These are phyloP conservation scores for Daldinia eschscholtzii DNA, from an alignment of 2,329 filamentous ascomycete species.

Conservation along the genomic window DNA sequence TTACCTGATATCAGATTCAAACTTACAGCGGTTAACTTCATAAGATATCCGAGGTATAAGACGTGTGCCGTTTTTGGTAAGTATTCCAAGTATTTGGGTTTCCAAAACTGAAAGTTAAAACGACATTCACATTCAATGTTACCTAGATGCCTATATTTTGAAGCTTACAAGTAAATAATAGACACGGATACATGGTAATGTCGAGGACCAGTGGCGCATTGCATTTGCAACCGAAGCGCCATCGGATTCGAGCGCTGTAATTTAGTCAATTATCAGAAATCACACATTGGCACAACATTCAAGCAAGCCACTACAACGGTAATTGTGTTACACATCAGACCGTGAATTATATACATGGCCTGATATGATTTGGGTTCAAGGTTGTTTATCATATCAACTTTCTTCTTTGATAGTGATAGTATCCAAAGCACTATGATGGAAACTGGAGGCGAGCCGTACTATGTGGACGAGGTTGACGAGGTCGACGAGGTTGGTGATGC, in stretches of 20 bases:
- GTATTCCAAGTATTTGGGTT: background rate
- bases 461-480: slow-evolving; percentile 22
- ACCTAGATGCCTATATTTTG: background rate
- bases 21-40: slow-evolving; percentile 8
- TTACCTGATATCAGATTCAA: background rate
- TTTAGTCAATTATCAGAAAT: slow-evolving; percentile 13
- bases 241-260: background rate
- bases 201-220: background rate
- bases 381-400: background rate
- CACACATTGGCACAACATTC: slow-evolving; percentile 4
- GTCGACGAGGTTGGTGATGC: slow-evolving; percentile 34
- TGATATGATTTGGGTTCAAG: background rate
- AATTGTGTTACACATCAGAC: background rate
- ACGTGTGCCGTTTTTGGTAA: background rate
- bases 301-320: slow-evolving; percentile 10
- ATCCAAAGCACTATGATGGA: slow-evolving; percentile 23
- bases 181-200: background rate
- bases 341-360: background rate
- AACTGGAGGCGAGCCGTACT: slow-evolving; percentile 18
- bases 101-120: background rate
- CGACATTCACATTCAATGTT: background rate
- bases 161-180: slow-evolving; percentile 3
- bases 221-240: background rate
- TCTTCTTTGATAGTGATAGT: background rate
- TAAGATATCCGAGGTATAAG: background rate